Base-by-base conservation (phyloP, 2,329 filamentous ascomycete species). In the Ceratocystiopsis brevicomis region DNA sequence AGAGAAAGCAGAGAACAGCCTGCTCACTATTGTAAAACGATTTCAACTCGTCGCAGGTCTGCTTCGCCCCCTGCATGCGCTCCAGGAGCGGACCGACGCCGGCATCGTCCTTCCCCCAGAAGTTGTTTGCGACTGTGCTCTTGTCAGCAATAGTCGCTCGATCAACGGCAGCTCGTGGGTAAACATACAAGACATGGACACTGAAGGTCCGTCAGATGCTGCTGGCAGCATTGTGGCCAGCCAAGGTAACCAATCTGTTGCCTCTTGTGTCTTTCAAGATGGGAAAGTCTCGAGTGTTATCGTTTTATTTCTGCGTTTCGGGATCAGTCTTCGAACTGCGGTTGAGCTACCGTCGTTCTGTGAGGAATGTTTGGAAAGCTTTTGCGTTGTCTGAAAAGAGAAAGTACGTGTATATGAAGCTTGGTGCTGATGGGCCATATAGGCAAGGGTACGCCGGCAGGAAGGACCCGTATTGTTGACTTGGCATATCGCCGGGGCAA, bases 91-190 rank as follows among this genome's bases (percentile, higher is more conserved):
- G 92, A 39, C 71, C 71, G 56, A 98, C 87, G 58, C 90, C 92
- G 42, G 88, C 90, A 68, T 98, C 90, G 60, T 96, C 88, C 68
- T 93, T 96, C 50, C 90, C 90, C 90, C 90, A 98, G 62, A 98
- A 98, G 60, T 98, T 98, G 66, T 98, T 98, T 55, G 90, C 88
- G 66, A 98, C 87, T 87, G 36, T 11, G 17, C 3, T 12, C 15
- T 40, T 6, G 39, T 40, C 16, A 40, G 39, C 39, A 40, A 33
- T 21, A 19, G 25, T 4, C 21, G 9, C 0, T 37, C 9, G 15
- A 2, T n/a, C 1, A 6, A 19, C 17, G 6, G 33, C 18, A 30
- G 11, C 10, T 15, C 14, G 19, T 10, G 4, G 14, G 12, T 17
- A 10, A 11, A 47, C 49, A 16, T 50, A 53, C 49, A 52, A 37